Evolutionary conservation across 2,329 filamentous ascomycete species (phyloP).

Genomic region (Aspergillus carbonarius): DNA sequence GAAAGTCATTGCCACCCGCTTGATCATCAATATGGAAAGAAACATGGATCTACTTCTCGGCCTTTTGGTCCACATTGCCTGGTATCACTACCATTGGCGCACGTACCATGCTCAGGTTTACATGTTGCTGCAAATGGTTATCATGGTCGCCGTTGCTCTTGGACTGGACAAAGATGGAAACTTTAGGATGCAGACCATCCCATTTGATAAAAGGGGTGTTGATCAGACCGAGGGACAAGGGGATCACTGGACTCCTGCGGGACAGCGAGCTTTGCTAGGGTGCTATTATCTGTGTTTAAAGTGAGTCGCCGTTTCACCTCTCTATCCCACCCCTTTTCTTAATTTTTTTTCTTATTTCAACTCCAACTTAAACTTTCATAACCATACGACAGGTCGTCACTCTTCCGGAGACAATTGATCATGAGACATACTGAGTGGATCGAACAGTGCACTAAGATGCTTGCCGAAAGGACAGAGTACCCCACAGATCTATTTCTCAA

Average conservation of each 20-base stretch:
- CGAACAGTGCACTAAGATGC: neutral
- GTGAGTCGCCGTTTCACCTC: neutral
- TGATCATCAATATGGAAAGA: constrained; percentile 4
- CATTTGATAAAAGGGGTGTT: neutral
- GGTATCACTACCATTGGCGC: constrained; percentile 10
- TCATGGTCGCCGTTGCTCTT: neutral
- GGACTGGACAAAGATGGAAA: neutral
- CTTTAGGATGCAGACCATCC: neutral
- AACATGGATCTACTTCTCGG: constrained; percentile 11
- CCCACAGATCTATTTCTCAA: constrained; percentile 6
- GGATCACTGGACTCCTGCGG: neutral
- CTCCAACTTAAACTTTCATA: neutral
- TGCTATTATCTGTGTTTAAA: constrained; percentile 8
- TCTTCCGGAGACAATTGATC: constrained; percentile 8
- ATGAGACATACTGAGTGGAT: constrained; percentile 11
- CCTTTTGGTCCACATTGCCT: constrained; percentile 10
- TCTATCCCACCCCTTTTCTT: no score
- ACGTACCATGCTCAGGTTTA: constrained; percentile 4
- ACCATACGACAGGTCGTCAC: neutral
- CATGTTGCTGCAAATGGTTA: constrained; percentile 4
- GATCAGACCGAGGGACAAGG: neutral
- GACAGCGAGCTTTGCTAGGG: constrained; percentile 7
- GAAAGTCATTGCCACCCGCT: neutral
- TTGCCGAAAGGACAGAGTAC: constrained; percentile 1
- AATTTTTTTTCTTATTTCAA: no score